Evolutionary conservation across 768 basidiomycete genomes (phyloP), one percentile per base, ranked within the genome.

Genomic region (Naematelia aurantialba): DNA sequence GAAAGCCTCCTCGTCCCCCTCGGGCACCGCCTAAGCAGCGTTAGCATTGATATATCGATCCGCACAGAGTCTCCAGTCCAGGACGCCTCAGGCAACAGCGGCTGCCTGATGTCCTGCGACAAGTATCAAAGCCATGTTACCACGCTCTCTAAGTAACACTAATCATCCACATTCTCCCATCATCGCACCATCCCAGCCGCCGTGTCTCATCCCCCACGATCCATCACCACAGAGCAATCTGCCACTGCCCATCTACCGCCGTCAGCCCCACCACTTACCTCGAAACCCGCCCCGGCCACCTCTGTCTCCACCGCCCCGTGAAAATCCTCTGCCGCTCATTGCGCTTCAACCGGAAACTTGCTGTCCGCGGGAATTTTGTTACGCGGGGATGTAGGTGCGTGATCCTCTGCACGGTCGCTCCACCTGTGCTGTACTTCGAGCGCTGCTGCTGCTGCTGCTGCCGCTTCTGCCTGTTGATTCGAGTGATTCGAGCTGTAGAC

Each of bases 1-100:
- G 64, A 62, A 68, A 78, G 54, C 79, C 79, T 24, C 78, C 76
- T 27, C 77, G 65, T 27, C 77, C 77, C 52, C 79, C 78, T 57
- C 67, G 29, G 19, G 59, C 69, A 14, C 65, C 61, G 19, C 61
- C 61, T 56, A 29, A 17, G 24, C 25, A 34, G 27, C 44, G 54
- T 24, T 31, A 55, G 45, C 48, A 25, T 11, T 5, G 5, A 12
- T 11, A 13, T 12, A 59, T 56, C 19, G 45, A 56, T n/a, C n/a
- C n/a, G n/a, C n/a, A n/a, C n/a, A n/a, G n/a, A n/a, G n/a, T n/a
- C n/a, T n/a, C n/a, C n/a, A n/a, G n/a, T n/a, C n/a, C n/a, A n/a
- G n/a, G n/a, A n/a, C n/a, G n/a, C n/a, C n/a, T n/a, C n/a, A n/a
- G n/a, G n/a, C n/a, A n/a, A n/a, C n/a, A n/a, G n/a, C n/a, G n/a